These are phyloP conservation scores for Entomortierella parvispora DNA, from an alignment of 192 early-diverging fungal species.

Conservation along the genomic window DNA sequence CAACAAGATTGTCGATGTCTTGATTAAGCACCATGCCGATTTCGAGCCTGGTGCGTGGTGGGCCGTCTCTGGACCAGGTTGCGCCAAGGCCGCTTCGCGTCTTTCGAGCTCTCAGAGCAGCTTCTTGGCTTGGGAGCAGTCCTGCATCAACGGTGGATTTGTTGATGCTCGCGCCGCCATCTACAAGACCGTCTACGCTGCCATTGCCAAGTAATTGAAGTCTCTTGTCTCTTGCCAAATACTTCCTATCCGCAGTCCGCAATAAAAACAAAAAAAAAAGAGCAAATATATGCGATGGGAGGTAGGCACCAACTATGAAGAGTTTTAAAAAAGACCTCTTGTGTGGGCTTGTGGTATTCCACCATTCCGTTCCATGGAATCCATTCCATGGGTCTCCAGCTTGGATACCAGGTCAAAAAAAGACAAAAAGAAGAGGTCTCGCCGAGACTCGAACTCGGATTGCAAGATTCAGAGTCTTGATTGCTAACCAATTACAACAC, in stretches of 20 bases:
- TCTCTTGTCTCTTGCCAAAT: too few relatives aligned
- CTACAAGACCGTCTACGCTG: slow-evolving; percentile 31
- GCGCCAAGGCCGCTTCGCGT: slow-evolving; percentile 9
- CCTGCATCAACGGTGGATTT: slow-evolving; percentile 34
- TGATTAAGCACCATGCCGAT: slow-evolving; percentile 38
- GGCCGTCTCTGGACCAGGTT: slow-evolving; percentile 30
- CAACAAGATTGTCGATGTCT: slow-evolving; percentile 30
- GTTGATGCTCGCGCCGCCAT: slow-evolving; percentile 35
- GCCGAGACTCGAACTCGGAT: slow-evolving; percentile 39
- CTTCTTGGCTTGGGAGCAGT: slow-evolving; percentile 31
- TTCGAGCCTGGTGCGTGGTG: slow-evolving; percentile 54
- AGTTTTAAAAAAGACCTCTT: too few relatives aligned
- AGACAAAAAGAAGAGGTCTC: slow-evolving; percentile 21
- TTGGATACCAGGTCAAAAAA: too few relatives aligned
- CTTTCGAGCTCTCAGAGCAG: slow-evolving; percentile 15
- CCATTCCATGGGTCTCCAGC: too few relatives aligned
- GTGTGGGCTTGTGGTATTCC: too few relatives aligned
- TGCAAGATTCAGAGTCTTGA: slow-evolving; percentile 49
- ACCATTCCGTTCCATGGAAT: too few relatives aligned
- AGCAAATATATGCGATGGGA: neutral
- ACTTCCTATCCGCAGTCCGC: neutral
- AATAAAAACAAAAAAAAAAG: neutral
- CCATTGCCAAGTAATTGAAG: neutral
- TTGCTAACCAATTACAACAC: slow-evolving; percentile 47
- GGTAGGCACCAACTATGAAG: neutral